Evolutionary conservation across 495 filamentous ascomycete species (phyloP).

Genomic region (Xylaria intraflava): DNA sequence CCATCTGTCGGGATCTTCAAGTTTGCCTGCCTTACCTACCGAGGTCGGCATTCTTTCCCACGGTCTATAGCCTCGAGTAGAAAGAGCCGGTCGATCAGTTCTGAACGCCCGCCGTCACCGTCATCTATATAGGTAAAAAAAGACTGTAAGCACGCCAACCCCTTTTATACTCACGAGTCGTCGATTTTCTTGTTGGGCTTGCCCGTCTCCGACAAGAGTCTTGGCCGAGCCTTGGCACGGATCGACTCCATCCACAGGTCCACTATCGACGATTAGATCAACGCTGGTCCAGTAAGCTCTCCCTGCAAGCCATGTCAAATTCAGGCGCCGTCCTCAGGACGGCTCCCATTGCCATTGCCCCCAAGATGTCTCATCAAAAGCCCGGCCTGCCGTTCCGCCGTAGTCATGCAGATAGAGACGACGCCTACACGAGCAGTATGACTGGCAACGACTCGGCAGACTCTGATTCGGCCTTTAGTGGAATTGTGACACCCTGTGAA

Average conservation of each 20-base stretch:
- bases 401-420: slow-evolving; percentile 37
- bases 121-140: background rate
- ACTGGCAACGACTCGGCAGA: slow-evolving; percentile 45
- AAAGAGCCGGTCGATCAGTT: background rate
- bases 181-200: slow-evolving; percentile 1
- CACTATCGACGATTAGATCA: slow-evolving; percentile 1
- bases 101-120: background rate
- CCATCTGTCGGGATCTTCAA: background rate
- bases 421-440: slow-evolving; percentile 35
- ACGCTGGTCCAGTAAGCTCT: background rate
- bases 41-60: background rate
- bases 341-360: slow-evolving; percentile 52
- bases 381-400: slow-evolving; percentile 25
- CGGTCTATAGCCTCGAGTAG: background rate
- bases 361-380: slow-evolving; percentile 39
- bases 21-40: background rate
- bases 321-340: slow-evolving; percentile 44
- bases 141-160: slow-evolving; percentile 7
- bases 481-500: slow-evolving; percentile 41
- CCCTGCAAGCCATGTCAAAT: slow-evolving; percentile 41
- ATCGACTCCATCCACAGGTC: slow-evolving; percentile 2
- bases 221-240: background rate
- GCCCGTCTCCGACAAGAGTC: background rate
- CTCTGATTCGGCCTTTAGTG: slow-evolving; percentile 40
- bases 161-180: background rate